These are phyloP conservation scores for Alternaria gansuensis DNA, from an alignment of 2,329 filamentous ascomycete species.

Conservation along the genomic window DNA sequence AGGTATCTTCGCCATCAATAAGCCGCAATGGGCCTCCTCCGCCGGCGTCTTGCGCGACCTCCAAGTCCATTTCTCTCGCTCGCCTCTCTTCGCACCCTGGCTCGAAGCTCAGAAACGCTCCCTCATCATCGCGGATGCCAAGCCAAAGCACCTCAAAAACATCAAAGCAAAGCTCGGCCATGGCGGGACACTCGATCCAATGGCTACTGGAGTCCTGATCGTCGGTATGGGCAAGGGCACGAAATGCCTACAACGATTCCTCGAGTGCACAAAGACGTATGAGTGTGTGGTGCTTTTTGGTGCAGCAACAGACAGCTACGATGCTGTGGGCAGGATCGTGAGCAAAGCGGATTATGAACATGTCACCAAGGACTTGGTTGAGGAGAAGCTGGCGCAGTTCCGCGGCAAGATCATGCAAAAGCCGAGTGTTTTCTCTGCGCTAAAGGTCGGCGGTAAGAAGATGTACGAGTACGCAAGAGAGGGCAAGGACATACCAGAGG, in stretches of 20 bases:
- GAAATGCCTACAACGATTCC: constrained; percentile 79
- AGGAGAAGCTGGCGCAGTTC: constrained; percentile 78
- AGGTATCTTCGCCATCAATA: constrained; percentile 83
- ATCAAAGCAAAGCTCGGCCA: constrained; percentile 90
- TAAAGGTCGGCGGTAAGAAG: constrained; percentile 92
- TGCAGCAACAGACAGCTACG: constrained; percentile 91
- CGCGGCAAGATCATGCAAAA: constrained; percentile 86
- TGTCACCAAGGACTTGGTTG: constrained; percentile 79
- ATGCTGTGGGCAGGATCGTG: constrained; percentile 83
- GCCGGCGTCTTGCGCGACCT: constrained; percentile 90
- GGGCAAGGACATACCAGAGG: constrained; percentile 87
- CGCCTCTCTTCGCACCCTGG: constrained; percentile 79
- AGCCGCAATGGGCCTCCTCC: constrained; percentile 85
- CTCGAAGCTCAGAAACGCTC: constrained; percentile 69
- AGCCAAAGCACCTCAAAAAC: constrained; percentile 63
- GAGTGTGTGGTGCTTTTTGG: constrained; percentile 91
- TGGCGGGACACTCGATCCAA: constrained; percentile 91
- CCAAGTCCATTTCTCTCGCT: constrained; percentile 84
- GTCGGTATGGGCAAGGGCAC: constrained; percentile 88
- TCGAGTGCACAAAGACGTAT: constrained; percentile 91
- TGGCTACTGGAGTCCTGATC: constrained; percentile 92
- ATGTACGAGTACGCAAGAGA: constrained; percentile 95
- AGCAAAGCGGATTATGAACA: constrained; percentile 78
- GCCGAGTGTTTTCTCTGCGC: constrained; percentile 89
- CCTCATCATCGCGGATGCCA: constrained; percentile 64